phyloP scores from a whole-genome alignment of 805 yeast genomes.

The Isabelozyma pseudorhagii region DNA sequence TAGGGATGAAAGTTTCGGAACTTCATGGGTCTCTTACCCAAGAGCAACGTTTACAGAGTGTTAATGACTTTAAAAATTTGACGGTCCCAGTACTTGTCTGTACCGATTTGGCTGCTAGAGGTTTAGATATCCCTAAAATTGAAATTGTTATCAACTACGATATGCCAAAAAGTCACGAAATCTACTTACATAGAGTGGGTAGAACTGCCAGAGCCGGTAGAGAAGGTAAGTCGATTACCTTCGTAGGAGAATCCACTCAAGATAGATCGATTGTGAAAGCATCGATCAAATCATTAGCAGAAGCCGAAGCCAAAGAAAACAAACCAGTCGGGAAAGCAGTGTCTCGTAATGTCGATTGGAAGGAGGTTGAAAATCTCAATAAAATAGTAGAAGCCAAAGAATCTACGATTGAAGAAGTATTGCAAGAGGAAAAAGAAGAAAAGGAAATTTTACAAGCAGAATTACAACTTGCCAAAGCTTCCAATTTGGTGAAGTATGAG shows the following conservation, averaged over 20 bases:
- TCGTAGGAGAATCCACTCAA: constrained; percentile 87
- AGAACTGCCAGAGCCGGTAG: constrained; percentile 99
- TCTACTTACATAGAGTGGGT: constrained; percentile 96
- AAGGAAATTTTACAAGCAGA: constrained; percentile 87
- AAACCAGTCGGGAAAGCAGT: constrained; percentile 55
- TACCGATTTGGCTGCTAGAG: constrained; percentile 98
- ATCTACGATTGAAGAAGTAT: constrained; percentile 66
- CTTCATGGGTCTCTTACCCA: constrained; percentile 82
- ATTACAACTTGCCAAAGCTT: constrained; percentile 83
- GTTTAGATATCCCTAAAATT: constrained; percentile 97
- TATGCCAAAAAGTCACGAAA: constrained; percentile 90
- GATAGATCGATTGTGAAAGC: constrained; percentile 91
- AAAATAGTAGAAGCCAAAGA: constrained; percentile 57
- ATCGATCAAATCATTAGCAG: constrained; percentile 67
- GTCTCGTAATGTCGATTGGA: constrained; percentile 93
- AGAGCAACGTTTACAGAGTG: constrained; percentile 87
- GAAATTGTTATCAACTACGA: constrained; percentile 93
- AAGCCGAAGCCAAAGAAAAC: constrained; percentile 18
- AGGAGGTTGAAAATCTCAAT: constrained; percentile 67
- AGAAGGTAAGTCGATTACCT: constrained; percentile 87
- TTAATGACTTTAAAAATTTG: constrained; percentile 76
- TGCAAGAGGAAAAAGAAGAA: constrained; percentile 84
- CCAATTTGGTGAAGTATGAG: constrained; percentile 74
- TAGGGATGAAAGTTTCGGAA: constrained; percentile 77
- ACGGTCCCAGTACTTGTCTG: constrained; percentile 86